Percentiles rank a stretch among this genome's conserved stretches.
Evolutionary conservation across 2,329 filamentous ascomycete species (phyloP).

Genomic region (Xylariaceae sp.): DNA sequence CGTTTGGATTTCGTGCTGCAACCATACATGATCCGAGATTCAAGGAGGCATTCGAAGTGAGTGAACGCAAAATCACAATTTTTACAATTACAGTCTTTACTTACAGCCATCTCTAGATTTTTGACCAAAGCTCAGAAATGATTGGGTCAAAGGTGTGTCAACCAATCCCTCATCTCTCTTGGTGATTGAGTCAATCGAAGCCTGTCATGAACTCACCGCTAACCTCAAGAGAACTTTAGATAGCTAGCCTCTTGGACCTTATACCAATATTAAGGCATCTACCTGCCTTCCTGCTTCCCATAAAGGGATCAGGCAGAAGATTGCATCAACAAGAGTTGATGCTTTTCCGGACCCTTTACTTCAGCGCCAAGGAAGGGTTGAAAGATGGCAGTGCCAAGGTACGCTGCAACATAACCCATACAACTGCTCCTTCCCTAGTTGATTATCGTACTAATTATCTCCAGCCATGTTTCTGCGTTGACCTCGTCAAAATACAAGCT

Average conservation of each 20-base stretch:
- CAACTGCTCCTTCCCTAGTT: no score
- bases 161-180: no score
- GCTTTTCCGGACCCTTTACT: slow-evolving; percentile 50
- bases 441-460: slow-evolving; percentile 1
- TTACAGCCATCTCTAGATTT: slow-evolving; percentile 5
- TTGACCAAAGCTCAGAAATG: background rate
- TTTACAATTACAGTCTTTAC: no score
- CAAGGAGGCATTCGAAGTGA: slow-evolving; percentile 37
- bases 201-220: slow-evolving; percentile 1
- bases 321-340: slow-evolving; percentile 51
- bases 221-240: background rate
- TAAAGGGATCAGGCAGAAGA: slow-evolving; percentile 47
- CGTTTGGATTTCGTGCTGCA: slow-evolving; percentile 51
- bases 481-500: slow-evolving; percentile 40
- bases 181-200: slow-evolving; percentile 17
- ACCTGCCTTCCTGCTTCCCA: slow-evolving; percentile 50
- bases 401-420: no score
- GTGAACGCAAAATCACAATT: slow-evolving; percentile 28
- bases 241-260: slow-evolving; percentile 51
- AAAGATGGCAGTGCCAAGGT: slow-evolving; percentile 35
- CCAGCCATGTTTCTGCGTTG: slow-evolving; percentile 13
- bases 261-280: slow-evolving; percentile 53
- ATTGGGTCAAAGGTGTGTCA: background rate
- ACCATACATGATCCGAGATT: slow-evolving; percentile 46
- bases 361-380: slow-evolving; percentile 47